Evolutionary conservation across 2,329 filamentous ascomycete species (phyloP), one percentile per base, ranked within the genome.

Genomic region (Talaromyces sp.): DNA sequence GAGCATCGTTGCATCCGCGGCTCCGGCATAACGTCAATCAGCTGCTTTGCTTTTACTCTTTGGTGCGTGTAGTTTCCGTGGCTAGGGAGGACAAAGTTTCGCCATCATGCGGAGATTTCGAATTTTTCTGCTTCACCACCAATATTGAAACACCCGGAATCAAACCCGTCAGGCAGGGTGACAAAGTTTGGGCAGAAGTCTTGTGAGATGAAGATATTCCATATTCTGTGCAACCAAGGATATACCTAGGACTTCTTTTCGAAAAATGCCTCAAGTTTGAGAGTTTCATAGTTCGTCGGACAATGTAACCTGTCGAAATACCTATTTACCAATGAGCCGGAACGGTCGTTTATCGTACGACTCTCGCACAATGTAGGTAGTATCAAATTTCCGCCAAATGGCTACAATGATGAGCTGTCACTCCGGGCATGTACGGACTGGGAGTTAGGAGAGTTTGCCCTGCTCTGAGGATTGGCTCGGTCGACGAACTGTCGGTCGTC

Each of bases 1-100:
- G 19, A 59, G 37, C 45, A 24, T 33, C 47, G 33, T 52, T 31
- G 31, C 45, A 48, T 62, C 60, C 60, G 33, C 47, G 47, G 60
- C 60, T 54, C 60, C 37, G 47, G 9, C 22, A 41, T 35, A 35
- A 41, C 41, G 19, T 61, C 13, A 33, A 61, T 37, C 59, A 61
- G 59, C 19, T 37, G 31, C 13, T 45, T 22, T 9, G 13, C 33
- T 22, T 54, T 54, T 19, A 35, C 31, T 48, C 22, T 48, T 3
- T 11, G 8, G n/a, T 13, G 31, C 31, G n/a, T 39, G 14, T n/a
- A 39, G 27, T 33, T 41, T 39, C 60, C 60, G 27, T 39, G 60
- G 33, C 6, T 27, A 19, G 10, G 24, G 8, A 31, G 5, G 8
- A 47, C 22, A 50, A 22, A 14, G 13, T 22, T 60, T 48, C 43